These are phyloP conservation scores for Bisporella sp. DNA, from an alignment of 2,329 filamentous ascomycete genomes.

Conservation along the genomic window DNA sequence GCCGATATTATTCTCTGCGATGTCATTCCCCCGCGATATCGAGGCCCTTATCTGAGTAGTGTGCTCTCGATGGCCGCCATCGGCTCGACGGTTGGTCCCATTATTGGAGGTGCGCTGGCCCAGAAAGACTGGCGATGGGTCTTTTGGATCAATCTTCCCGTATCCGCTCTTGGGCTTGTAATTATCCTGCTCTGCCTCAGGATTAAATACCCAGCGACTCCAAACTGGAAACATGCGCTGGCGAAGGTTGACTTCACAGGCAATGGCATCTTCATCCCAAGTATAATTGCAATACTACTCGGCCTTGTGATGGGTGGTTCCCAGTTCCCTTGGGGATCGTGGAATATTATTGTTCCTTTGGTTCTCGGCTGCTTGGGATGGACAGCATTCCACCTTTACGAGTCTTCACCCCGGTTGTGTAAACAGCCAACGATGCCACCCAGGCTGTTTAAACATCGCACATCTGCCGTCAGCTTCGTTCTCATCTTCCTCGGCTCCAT, in stretches of 20 bases:
- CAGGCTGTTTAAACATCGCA: too few relatives aligned
- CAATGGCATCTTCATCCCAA: constrained; percentile 49
- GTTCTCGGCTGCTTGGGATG: too few relatives aligned
- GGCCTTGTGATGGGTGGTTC: constrained; percentile 54
- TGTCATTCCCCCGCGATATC: constrained; percentile 36
- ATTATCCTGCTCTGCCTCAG: constrained; percentile 1
- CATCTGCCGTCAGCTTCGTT: too few relatives aligned
- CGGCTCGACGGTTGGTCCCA: constrained; percentile 53
- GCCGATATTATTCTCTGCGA: constrained; percentile 44
- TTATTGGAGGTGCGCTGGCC: constrained; percentile 57
- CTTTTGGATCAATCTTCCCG: constrained; percentile 12
- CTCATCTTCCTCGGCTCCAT: too few relatives aligned
- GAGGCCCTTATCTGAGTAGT: constrained; percentile 48
- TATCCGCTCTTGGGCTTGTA: background rate
- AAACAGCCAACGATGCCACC: too few relatives aligned
- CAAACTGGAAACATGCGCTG: background rate
- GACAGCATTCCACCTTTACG: too few relatives aligned
- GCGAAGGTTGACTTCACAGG: constrained; percentile 52
- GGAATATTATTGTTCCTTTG: constrained; percentile 52
- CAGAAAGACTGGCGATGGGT: constrained; percentile 49
- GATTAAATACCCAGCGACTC: background rate
- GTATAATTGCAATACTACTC: constrained; percentile 50
- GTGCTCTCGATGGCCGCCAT: constrained; percentile 60
- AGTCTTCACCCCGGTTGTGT: too few relatives aligned
- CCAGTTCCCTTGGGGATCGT: constrained; percentile 54